Conservation (phyloP, 768 basidiomycete species). For the Suillus subalutaceus region DNA sequence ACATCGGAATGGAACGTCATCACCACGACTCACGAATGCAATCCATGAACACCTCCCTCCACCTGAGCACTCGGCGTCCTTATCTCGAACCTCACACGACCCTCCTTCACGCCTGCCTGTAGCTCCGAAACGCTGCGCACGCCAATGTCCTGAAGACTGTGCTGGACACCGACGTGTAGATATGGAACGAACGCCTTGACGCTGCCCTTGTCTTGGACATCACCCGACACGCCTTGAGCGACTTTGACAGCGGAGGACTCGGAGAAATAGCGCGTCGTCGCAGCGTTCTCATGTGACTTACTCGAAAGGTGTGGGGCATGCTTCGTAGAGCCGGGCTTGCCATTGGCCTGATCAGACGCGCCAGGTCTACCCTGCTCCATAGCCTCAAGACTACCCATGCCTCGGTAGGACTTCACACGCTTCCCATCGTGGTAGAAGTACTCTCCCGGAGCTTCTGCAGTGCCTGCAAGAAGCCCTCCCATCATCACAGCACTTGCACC, state of each 20-base stretch:
- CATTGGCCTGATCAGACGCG: conserved; percentile 21
- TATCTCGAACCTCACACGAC: conserved; percentile 85
- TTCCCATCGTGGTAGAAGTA: conserved; percentile 99
- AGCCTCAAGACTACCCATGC: conserved; percentile 96
- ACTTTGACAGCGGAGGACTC: conserved; percentile 85
- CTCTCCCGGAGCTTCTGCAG: conserved; percentile 96
- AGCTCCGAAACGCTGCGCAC: conserved; percentile 69
- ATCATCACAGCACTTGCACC: conserved; percentile 99
- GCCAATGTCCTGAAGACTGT: conserved; percentile 94
- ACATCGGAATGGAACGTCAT: conserved; percentile 8
- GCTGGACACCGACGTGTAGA: conserved; percentile 80
- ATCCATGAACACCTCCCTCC: conserved; percentile 93
- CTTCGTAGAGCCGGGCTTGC: conserved; percentile 41
- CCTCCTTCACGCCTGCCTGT: conserved; percentile 62
- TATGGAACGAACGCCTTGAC: conserved; percentile 92
- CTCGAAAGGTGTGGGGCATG: conserved; percentile 51
- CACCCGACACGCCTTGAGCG: conserved; percentile 94
- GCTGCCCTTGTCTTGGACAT: conserved; percentile 97
- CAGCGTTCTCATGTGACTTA: conserved; percentile 80
- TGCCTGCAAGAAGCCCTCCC: conserved; percentile 95
- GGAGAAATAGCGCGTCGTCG: conserved; percentile 76
- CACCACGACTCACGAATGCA: conserved; percentile 78
- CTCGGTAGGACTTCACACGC: conserved; percentile 97
- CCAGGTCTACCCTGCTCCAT: conserved; percentile 78
- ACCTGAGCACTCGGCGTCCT: conserved; percentile 94